Base-by-base conservation (phyloP, 768 basidiomycete genomes). In the Mycena capillaripes region DNA sequence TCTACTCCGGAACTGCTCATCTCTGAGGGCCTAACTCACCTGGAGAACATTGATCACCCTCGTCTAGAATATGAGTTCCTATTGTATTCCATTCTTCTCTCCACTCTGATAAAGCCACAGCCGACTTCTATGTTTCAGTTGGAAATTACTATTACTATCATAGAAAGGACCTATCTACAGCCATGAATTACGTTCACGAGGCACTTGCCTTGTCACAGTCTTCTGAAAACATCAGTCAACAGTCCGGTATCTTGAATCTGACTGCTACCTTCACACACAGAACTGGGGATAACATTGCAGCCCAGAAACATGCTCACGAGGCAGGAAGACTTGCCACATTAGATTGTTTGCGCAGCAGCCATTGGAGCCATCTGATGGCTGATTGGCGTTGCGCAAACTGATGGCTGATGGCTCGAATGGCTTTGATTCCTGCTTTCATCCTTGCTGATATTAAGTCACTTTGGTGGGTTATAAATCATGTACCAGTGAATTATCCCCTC, bases 71-170 rank as follows among this genome's bases (percentile, higher is more conserved):
- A n/a, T 48, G 46, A 48, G 46, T 48, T 48, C 46, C 46, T 48
- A 48, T 48, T 48, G 46, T 48, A 48, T 48, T 48, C 21, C n/a
- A 19, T 21, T 48, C 46, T 48, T 48, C 23, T 48, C n/a, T 48
- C 46, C 46, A 48, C 46, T 48, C 46, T 48, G 11, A 48, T 48
- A 21, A 48, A 48, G 46, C 46, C 46, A 48, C 46, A 48, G 46
- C 46, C 19, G 46, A 48, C 46, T 48, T 48, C 46, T 48, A 48
- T 48, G 46, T 48, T 48, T 48, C 46, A 48, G 46, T 48, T 48
- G 46, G 46, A 48, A 48, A n/a, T 48, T 48, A 48, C 46, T 48
- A 48, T 48, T 48, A 48, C 46, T 48, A 48, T 48, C 46, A 48
- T 48, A 48, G 46, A 48, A 48, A 48, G n/a, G 46, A 48, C 46